These are phyloP conservation scores for Trifolium pratense DNA, from an alignment of 306 rosid genomes.

Conservation along the genomic window DNA sequence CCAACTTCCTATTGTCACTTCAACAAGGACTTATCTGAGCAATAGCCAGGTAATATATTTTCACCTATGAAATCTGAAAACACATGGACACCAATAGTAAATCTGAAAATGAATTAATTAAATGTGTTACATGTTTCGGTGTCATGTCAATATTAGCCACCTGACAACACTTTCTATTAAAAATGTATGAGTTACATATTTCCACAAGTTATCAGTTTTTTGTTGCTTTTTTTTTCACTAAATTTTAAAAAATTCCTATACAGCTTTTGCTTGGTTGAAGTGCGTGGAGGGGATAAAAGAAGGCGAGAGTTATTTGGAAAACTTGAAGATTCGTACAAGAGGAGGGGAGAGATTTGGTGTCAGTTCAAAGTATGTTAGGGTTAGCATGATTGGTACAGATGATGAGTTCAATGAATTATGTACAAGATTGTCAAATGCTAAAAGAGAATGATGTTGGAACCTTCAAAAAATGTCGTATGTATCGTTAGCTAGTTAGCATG, in stretches of 20 bases:
- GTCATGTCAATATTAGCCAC: background rate
- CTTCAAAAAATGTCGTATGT: background rate
- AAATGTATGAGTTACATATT: background rate
- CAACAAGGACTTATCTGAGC: constrained; percentile 48
- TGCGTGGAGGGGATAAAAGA: constrained; percentile 55
- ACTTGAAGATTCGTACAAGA: constrained; percentile 51
- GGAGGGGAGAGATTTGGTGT: constrained; percentile 70
- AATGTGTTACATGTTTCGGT: background rate
- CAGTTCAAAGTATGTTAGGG: constrained; percentile 43
- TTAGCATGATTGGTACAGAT: constrained; percentile 20
- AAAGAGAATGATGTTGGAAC: constrained; percentile 14
- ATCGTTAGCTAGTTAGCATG: background rate
- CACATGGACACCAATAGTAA: too few relatives aligned
- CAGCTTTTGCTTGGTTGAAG: constrained; percentile 86
- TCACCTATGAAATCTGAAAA: background rate
- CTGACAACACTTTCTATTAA: background rate
- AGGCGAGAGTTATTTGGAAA: constrained; percentile 49
- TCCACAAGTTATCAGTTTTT: too few relatives aligned
- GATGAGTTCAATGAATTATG: constrained; percentile 55
- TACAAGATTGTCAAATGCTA: constrained; percentile 48
- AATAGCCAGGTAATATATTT: constrained; percentile 56
- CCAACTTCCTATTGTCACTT: constrained; percentile 58
- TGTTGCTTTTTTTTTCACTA: background rate
- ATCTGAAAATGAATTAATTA: too few relatives aligned
- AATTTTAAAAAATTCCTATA: background rate